A percentile compares a stretch with the other conserved stretches of the same genome.
Conservation (phyloP, 1,139 yeast genomes). For the Diutina neorugosa region DNA sequence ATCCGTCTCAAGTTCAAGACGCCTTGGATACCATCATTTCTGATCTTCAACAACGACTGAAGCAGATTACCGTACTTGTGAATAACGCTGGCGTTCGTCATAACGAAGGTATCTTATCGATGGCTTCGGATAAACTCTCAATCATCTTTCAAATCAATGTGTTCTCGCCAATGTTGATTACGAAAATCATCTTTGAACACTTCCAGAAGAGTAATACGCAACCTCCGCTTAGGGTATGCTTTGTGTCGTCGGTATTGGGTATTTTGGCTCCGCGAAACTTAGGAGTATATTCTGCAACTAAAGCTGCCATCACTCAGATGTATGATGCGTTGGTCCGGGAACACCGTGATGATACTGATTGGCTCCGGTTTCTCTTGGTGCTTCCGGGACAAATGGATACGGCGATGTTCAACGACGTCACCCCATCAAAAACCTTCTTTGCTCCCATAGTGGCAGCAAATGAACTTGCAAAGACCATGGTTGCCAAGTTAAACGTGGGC, state of each 20-base stretch:
- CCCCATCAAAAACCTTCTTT: constrained; percentile 43
- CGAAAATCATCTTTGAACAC: constrained; percentile 28
- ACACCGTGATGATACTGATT: constrained; percentile 11
- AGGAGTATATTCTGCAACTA: constrained; percentile 53
- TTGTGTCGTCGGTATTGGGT: constrained; percentile 62
- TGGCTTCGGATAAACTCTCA: constrained; percentile 19
- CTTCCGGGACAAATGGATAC: constrained; percentile 61
- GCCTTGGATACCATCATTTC: not conserved
- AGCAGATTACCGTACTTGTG: constrained; percentile 39
- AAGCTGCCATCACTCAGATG: constrained; percentile 46
- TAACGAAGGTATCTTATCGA: constrained; percentile 25
- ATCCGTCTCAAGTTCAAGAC: not conserved
- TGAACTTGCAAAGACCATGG: constrained; percentile 31
- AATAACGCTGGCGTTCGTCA: constrained; percentile 72
- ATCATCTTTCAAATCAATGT: constrained; percentile 42
- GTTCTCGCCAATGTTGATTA: constrained; percentile 41
- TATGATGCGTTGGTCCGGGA: constrained; percentile 52
- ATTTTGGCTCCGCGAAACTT: constrained; percentile 57
- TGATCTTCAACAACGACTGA: constrained; percentile 7
- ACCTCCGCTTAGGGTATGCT: constrained; percentile 32
- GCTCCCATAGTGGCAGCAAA: constrained; percentile 48
- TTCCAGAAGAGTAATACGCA: constrained; percentile 9
- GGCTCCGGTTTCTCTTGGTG: constrained; percentile 36
- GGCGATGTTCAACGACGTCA: constrained; percentile 48
- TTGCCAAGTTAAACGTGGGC: constrained; percentile 30